Percentiles rank a stretch among this genome's conserved stretches.
Conservation (phyloP, 305 asterid genomes). For the Salvia sclarea region DNA sequence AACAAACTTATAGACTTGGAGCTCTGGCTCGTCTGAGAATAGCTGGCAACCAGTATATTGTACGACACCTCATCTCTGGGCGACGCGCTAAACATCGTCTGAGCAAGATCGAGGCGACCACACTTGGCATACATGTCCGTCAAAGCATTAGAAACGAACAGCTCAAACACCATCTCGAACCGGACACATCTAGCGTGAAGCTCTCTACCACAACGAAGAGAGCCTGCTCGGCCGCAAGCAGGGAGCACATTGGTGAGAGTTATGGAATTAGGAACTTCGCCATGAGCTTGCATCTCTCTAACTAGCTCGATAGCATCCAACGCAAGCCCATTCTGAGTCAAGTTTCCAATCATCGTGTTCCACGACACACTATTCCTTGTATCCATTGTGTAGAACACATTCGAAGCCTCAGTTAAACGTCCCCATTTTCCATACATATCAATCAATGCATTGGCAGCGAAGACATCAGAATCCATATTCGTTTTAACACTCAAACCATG, state of each 20-base stretch:
- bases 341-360: conserved; percentile 68
- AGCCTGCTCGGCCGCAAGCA: conserved; percentile 61
- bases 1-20: conserved; percentile 50
- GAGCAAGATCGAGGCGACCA: conserved; percentile 59
- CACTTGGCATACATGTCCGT: conserved; percentile 82
- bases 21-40: conserved; percentile 53
- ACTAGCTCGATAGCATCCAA: conserved; percentile 53
- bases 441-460: conserved; percentile 73
- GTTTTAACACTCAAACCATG: conserved; percentile 62
- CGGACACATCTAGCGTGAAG: conserved; percentile 66
- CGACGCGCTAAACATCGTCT: conserved; percentile 49
- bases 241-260: conserved; percentile 74
- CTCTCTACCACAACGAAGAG: conserved; percentile 56
- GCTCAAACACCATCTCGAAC: conserved; percentile 39
- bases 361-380: conserved; percentile 55
- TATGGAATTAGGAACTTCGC: conserved; percentile 57
- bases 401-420: conserved; percentile 42
- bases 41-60: conserved; percentile 58
- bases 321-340: conserved; percentile 62
- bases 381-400: conserved; percentile 42
- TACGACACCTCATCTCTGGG: conserved; percentile 63
- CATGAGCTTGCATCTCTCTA: conserved; percentile 61
- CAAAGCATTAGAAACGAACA: conserved; percentile 76
- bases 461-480: conserved; percentile 60
- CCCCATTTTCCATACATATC: conserved; percentile 71